Conservation (phyloP, 2,329 filamentous ascomycete species). For the Raffaelea ambrosiae region DNA sequence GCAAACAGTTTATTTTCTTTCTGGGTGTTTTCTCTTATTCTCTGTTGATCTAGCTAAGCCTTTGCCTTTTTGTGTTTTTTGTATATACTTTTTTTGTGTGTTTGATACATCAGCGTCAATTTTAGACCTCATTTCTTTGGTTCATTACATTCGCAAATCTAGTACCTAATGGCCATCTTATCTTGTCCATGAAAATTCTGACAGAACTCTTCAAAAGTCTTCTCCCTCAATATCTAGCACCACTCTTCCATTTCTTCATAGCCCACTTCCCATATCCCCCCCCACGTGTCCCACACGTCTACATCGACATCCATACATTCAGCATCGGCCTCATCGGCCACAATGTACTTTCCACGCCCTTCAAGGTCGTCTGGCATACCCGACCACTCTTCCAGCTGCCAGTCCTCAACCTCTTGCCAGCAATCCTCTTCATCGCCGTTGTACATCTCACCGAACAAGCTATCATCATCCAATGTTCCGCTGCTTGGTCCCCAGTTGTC, state of each 20-base stretch:
- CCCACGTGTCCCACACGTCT: constrained; percentile 1
- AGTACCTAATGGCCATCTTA: too few species aligned
- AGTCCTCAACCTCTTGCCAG: constrained; percentile 5
- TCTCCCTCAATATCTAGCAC: background rate
- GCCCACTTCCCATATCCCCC: background rate
- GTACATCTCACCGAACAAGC: background rate
- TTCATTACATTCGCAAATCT: too few species aligned
- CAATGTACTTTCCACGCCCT: background rate
- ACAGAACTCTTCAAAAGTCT: too few species aligned
- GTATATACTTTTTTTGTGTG: background rate
- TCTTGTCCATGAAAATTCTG: too few species aligned
- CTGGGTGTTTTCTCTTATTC: background rate
- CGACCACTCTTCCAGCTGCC: constrained; percentile 7
- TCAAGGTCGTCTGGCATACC: background rate
- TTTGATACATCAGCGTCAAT: background rate
- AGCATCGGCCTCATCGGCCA: background rate
- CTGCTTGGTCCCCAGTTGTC: too few species aligned
- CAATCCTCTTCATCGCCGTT: background rate
- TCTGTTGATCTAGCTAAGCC: background rate
- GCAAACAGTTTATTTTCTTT: constrained; percentile 1
- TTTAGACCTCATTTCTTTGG: too few species aligned
- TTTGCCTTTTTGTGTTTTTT: background rate
- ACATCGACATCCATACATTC: constrained; percentile 4
- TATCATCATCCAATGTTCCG: too few species aligned
- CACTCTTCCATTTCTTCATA: background rate